Evolutionary conservation across 495 filamentous ascomycete species (phyloP), one percentile per base, ranked within the genome.

Genomic region (Penicillium fimorum): DNA sequence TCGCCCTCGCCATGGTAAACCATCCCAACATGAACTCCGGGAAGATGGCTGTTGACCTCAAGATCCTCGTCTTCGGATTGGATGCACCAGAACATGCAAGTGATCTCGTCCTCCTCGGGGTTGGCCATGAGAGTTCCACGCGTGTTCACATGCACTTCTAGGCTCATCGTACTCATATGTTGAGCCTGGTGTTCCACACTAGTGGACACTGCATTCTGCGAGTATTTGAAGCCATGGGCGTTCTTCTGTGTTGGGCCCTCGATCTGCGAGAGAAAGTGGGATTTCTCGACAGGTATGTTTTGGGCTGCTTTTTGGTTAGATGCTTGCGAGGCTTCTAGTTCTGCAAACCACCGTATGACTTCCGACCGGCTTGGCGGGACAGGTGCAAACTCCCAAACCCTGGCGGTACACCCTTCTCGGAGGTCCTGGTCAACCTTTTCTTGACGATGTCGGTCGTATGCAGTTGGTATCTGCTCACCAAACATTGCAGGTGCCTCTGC

Each of bases 91-190:
- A 97, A 96, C 27, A 97, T 78, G 65, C 87, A 90, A 49, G 83
- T 77, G n/a, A 98, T 85, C 61, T 93, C 91, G 67, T 98, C 94
- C 56, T 93, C 79, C 52, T 90, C 89, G 2, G 94, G 94, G 66
- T 97, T 88, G 8, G 95, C 91, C 24, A 88, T 80, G 27, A 97
- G 76, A 49, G 80, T 81, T 15, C 84, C 91, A 42, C 91, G 80
- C 6, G 89, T 96, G 67, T 96, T 97, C 53, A 95, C 88, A 68
- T 98, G 94, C n/a, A 97, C 68, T 66, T 98, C 94, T 6, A 98
- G 69, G 61, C 92, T 92, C 92, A 98, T 92, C 33, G 84, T 90
- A 70, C 90, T 96, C 92, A 97, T 97, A 67, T 96, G 92, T 59
- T 96, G 92, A 6, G 86, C 83, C 67, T 96, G 91, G 58, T 93